Percentiles rank a stretch among this genome's conserved stretches.
Evolutionary conservation across 768 basidiomycete species (phyloP).

Genomic region (Baorangia bicolor): DNA sequence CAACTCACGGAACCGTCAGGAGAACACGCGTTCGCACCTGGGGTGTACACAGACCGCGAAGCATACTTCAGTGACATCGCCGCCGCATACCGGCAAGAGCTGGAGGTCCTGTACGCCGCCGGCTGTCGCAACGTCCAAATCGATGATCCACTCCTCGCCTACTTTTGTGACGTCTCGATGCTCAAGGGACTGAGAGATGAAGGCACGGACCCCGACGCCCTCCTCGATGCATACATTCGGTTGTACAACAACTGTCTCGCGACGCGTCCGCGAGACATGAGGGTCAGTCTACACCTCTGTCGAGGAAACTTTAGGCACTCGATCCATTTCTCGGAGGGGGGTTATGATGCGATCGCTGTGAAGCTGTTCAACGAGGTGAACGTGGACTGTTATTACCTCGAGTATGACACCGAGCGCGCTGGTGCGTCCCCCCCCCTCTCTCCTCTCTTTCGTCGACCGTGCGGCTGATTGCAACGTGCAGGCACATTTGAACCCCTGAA

Average conservation of each 20-base stretch:
- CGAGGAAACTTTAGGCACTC: constrained; percentile 36
- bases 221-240: constrained; percentile 59
- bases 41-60: constrained; percentile 26
- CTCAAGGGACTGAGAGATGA: constrained; percentile 56
- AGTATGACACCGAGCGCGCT: constrained; percentile 48
- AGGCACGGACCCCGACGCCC: constrained; percentile 58
- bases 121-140: constrained; percentile 46
- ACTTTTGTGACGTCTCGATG: constrained; percentile 64
- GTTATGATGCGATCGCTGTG: constrained; percentile 44
- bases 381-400: constrained; percentile 46
- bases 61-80: constrained; percentile 52
- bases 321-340: constrained; percentile 45
- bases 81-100: constrained; percentile 44
- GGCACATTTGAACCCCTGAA: constrained; percentile 34
- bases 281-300: constrained; percentile 43
- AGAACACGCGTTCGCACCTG: constrained; percentile 21
- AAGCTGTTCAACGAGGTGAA: constrained; percentile 46
- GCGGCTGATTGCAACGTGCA: background rate
- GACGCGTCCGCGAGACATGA: constrained; percentile 39
- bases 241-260: constrained; percentile 40
- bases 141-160: constrained; percentile 50
- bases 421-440: constrained; percentile 23
- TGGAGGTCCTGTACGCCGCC: constrained; percentile 43
- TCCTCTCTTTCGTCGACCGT: background rate
- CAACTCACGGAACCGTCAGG: constrained; percentile 9